These are phyloP conservation scores for Byssothecium circinans DNA, from an alignment of 2,329 filamentous ascomycete species.

Conservation along the genomic window DNA sequence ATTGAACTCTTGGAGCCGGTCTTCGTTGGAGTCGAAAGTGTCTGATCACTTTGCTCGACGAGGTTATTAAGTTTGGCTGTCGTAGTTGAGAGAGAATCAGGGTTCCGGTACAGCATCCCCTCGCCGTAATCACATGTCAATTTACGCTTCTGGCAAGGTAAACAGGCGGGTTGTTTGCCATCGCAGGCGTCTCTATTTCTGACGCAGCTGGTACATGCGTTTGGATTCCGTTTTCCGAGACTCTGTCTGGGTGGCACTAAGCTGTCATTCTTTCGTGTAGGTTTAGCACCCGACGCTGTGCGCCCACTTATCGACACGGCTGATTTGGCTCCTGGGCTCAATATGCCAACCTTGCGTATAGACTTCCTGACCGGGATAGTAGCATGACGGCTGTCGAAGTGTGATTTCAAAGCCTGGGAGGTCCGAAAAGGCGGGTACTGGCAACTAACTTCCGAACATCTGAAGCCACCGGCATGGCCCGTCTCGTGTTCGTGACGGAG, in stretches of 20 bases:
- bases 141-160: not conserved
- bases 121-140: too few relatives aligned
- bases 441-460: conserved; percentile 7
- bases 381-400: conserved; percentile 3
- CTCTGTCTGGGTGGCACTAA: not conserved
- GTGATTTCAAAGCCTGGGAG: conserved; percentile 3
- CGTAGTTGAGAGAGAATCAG: too few relatives aligned
- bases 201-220: not conserved
- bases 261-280: not conserved
- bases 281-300: too few relatives aligned
- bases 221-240: not conserved
- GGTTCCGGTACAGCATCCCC: too few relatives aligned
- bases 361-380: not conserved
- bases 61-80: too few relatives aligned
- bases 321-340: not conserved
- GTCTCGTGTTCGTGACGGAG: conserved; percentile 12
- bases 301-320: not conserved
- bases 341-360: conserved; percentile 1
- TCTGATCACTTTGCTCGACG: not conserved
- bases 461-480: conserved; percentile 12
- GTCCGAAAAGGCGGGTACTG: conserved; percentile 10
- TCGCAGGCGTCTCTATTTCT: not conserved
- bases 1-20: not conserved
- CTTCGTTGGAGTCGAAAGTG: not conserved
- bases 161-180: not conserved